These are phyloP conservation scores for Coffea canephora DNA, from an alignment of 257 asterid genomes.

Conservation along the genomic window DNA sequence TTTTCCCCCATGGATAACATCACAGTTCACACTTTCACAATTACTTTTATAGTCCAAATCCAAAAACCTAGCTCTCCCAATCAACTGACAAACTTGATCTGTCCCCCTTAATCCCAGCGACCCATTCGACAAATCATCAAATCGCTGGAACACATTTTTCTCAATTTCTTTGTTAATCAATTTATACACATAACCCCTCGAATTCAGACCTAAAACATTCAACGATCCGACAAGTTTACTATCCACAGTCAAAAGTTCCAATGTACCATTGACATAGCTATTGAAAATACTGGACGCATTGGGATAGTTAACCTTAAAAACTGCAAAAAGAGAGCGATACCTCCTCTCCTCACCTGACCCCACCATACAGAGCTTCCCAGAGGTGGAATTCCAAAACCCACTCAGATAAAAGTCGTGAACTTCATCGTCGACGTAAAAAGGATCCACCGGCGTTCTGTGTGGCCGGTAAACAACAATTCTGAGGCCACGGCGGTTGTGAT, in stretches of 20 bases:
- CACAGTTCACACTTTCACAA: slow-evolving; percentile 59
- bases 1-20: slow-evolving; percentile 46
- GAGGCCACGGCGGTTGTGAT: slow-evolving; percentile 53
- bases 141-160: slow-evolving; percentile 38
- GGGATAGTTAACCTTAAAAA: slow-evolving; percentile 73
- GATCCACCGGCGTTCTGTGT: slow-evolving; percentile 53
- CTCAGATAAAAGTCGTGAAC: slow-evolving; percentile 31
- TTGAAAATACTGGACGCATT: slow-evolving; percentile 58
- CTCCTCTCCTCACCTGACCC: slow-evolving; percentile 52
- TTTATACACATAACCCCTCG: slow-evolving; percentile 66
- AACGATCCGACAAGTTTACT: slow-evolving; percentile 27
- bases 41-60: slow-evolving; percentile 52
- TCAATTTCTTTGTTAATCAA: slow-evolving; percentile 57
- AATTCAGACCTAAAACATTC: slow-evolving; percentile 54
- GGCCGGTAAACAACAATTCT: slow-evolving; percentile 67
- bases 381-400: slow-evolving; percentile 74
- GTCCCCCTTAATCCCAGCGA: slow-evolving; percentile 46
- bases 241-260: slow-evolving; percentile 35
- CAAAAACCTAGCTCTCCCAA: slow-evolving; percentile 37
- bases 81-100: slow-evolving; percentile 29
- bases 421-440: slow-evolving; percentile 20
- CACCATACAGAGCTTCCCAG: slow-evolving; percentile 83
- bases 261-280: slow-evolving; percentile 73
- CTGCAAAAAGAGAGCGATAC: slow-evolving; percentile 37
- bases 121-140: slow-evolving; percentile 40